Evolutionary conservation across 208 protist genomes (phyloP), one percentile per base, ranked within the genome.

Genomic region (Trypanosoma avium): DNA sequence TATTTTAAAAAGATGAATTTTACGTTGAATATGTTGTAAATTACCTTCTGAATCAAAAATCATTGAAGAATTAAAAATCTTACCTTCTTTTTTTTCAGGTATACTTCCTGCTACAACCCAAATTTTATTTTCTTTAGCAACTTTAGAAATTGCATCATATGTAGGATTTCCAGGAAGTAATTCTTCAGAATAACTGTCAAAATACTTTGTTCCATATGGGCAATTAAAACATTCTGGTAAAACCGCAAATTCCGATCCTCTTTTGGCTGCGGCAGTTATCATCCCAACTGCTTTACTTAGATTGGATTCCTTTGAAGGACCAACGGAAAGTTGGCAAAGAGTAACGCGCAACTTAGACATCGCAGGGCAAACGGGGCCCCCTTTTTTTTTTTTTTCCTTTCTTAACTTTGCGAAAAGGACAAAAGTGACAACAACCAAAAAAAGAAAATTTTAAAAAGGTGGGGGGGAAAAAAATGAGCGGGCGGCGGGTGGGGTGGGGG

Each of bases 1-100:
- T 45, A 99, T 97, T 52, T 98, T 88, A 64, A 99, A 99, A 5
- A 99, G 79, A 64, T 99, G 98, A 33, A 99, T 77, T 70, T 98
- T 98, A 15, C 94, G 69, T 49, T 98, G 92, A 8, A 88, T 88
- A 42, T 84, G 88, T n/a, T 94, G 59, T 13, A 98, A 65, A 10
- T 79, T 63, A 0, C 98, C 98, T 17, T 97, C 62, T 2, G 92
- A 82, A 36, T 83, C 77, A 75, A 97, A 98, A 2, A 92, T 92
- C 67, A 97, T 86, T 69, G 79, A 90, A 7, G 93, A 95, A 68
- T 99, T 99, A 79, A 93, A 99, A 1, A 98, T 57, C 56, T 96
- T 95, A 26, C 88, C 84, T 29, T 94, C 79, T 3, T 33, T 55
- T 7, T 79, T 73, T 72, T 99, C 97, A 6, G 97, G 95, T 32